Base-by-base conservation (phyloP, 2,329 filamentous ascomycete genomes). In the Sporothrix sp. region DNA sequence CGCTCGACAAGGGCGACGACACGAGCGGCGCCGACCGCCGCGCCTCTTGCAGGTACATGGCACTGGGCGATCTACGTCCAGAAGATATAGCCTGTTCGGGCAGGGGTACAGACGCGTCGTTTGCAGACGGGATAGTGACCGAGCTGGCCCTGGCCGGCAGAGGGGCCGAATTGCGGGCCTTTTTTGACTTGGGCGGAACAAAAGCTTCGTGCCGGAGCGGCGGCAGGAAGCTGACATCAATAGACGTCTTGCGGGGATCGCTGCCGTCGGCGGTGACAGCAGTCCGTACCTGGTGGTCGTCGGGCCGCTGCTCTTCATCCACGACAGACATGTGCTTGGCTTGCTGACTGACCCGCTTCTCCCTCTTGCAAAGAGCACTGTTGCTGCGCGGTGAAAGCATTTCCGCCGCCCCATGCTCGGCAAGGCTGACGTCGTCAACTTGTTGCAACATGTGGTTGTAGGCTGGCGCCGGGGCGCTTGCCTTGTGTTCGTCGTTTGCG, bases 181-280 rank as follows among this genome's bases (percentile, higher is more conserved):
- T 53, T 30, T 48, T 53, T 30, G 55, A 53, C 53, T 57, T 63
- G 57, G 58, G 49, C 39, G 62, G 61, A 5, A 72, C 60, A 8
- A 52, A 42, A 6, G 68, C 60, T 36, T 69, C 68, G 35, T 70
- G 66, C 36, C 65, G 68, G 4, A 66, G 59, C n/a, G 65, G 58
- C 1, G 69, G 66, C 18, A 66, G 59, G 52, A 65, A 68, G 48
- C 57, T 65, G 13, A 64, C 57, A 7, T 61, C 59, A 32, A 59
- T 44, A 7, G 51, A 49, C 3, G 38, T 35, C 13, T 30, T 25
- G n/a, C 51, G n/a, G 18, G 47, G 20, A 11, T 45, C 27, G 35
- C 28, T 46, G 6, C 36, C 40, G 5, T 9, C 8, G 28, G 37
- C 8, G 46, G 33, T 11, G 18, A 9, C n/a, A 6, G 36, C 13